phyloP scores from a whole-genome alignment of 208 protist species.

The Leishmania tropica region DNA sequence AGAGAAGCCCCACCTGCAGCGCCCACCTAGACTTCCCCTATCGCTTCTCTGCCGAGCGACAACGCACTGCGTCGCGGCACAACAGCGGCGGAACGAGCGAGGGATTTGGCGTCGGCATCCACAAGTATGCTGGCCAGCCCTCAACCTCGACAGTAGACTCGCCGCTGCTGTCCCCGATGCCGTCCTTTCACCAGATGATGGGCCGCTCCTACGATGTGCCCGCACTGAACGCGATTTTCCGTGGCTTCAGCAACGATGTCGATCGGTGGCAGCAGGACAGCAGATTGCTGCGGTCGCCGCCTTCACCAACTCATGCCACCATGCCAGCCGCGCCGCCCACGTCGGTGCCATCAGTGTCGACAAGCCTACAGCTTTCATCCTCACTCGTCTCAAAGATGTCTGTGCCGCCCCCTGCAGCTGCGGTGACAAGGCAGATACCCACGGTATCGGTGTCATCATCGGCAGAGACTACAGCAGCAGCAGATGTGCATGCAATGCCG shows the following conservation, averaged over 20 bases:
- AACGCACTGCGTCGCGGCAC: not conserved
- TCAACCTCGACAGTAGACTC: not conserved
- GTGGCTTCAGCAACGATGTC: not conserved
- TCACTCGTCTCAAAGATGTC: not conserved
- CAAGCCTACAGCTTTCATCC: not conserved
- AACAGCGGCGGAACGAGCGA: not conserved
- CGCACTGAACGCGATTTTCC: constrained; percentile 4
- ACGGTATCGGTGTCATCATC: not conserved
- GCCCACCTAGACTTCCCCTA: not conserved
- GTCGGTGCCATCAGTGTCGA: not conserved
- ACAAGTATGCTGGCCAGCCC: not conserved
- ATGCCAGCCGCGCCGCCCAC: not conserved
- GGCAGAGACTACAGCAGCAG: not conserved
- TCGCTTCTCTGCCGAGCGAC: not conserved
- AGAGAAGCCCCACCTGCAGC: not conserved
- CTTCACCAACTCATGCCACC: not conserved
- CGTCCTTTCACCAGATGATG: constrained; percentile 10
- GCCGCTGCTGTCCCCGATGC: not conserved
- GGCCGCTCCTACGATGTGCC: constrained; percentile 22
- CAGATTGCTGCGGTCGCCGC: not conserved
- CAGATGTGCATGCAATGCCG: not conserved
- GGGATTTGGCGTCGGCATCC: not conserved
- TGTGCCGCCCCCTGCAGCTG: not conserved
- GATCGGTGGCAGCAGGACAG: not conserved
- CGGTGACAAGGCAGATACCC: not conserved